Conservation (phyloP, 805 yeast genomes). For the Kluyveromyces nonfermentans region DNA sequence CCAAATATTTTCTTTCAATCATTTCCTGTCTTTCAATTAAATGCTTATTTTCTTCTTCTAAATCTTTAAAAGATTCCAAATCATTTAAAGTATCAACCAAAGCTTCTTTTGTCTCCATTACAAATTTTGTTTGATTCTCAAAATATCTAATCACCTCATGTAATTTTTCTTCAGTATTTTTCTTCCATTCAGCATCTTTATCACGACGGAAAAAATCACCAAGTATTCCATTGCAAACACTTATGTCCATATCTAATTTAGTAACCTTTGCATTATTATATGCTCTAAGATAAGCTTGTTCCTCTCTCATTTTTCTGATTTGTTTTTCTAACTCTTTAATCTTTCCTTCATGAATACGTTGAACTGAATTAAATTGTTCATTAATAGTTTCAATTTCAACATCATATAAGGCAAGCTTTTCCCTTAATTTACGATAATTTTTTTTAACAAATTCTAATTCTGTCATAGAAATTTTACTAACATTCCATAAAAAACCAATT, state of each 20-base stretch:
- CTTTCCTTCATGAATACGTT: background rate
- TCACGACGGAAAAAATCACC: background rate
- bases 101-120: background rate
- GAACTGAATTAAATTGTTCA: background rate
- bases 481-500: slow-evolving; percentile 2
- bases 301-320: background rate
- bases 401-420: background rate
- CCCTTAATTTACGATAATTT: background rate
- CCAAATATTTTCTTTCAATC: background rate
- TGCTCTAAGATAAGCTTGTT: background rate
- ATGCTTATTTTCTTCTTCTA: background rate
- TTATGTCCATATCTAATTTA: background rate
- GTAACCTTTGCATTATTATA: slow-evolving; percentile 1
- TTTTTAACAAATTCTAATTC: background rate
- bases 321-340: background rate
- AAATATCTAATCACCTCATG: background rate
- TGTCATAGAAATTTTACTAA: background rate
- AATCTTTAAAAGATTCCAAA: background rate
- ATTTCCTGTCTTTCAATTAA: background rate
- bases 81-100: background rate
- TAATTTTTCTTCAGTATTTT: background rate
- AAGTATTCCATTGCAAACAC: background rate
- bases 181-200: background rate
- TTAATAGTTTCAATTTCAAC: background rate
- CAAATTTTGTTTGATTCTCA: background rate